Evolutionary conservation across 2,329 filamentous ascomycete genomes (phyloP).

Genomic region (Kalaharituber pfeilii): DNA sequence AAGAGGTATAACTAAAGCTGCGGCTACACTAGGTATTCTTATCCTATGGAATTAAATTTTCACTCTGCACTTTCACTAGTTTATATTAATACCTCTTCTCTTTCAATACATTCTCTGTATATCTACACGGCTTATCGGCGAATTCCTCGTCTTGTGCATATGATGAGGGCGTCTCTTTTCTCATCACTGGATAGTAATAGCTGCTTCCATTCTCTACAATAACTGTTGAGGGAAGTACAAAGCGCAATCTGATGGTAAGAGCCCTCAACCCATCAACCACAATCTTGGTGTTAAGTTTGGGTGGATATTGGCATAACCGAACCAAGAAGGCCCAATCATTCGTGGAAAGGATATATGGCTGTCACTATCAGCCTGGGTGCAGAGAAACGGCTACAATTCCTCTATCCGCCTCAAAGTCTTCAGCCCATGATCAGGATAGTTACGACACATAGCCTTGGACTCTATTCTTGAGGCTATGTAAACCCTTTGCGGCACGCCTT

Average conservation of each 20-base stretch:
- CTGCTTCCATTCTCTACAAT: conserved; percentile 10
- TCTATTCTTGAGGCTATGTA: conserved; percentile 31
- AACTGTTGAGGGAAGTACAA: conserved; percentile 8
- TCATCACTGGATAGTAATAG: conserved; percentile 7
- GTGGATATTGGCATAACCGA: no score
- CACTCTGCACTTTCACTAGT: no score
- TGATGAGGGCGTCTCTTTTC: neutral
- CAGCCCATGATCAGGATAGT: neutral
- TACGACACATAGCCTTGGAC: conserved; percentile 25
- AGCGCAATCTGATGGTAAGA: conserved; percentile 11
- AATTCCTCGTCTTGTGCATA: neutral
- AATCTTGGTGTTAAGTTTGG: neutral
- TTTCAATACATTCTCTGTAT: neutral
- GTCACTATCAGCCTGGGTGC: conserved; percentile 30
- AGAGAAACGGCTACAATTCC: conserved; percentile 28
- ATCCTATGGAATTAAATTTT: no score
- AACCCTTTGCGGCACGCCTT: conserved; percentile 29
- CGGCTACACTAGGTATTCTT: no score
- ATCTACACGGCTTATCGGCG: neutral
- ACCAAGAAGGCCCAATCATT: neutral
- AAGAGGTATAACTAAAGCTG: no score
- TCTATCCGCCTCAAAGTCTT: conserved; percentile 29
- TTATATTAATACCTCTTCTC: neutral
- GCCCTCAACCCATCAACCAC: conserved; percentile 10
- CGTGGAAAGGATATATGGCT: conserved; percentile 15